Evolutionary conservation across 176 grass and related monocot genomes (phyloP).

Genomic region (sorghum (Sorghum bicolor)): DNA sequence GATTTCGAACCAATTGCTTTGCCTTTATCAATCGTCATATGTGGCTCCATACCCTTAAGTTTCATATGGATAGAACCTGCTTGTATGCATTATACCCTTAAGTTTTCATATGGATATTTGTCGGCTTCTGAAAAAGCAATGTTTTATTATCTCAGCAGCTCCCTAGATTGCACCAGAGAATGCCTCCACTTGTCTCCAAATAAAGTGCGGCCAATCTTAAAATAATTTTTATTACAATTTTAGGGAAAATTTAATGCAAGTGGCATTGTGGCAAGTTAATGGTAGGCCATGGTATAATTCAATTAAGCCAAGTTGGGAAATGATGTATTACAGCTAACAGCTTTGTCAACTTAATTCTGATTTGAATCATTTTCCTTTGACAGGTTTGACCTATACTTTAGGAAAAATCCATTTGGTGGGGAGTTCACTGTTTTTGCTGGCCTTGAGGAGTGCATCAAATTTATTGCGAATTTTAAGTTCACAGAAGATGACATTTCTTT

Average conservation of each 20-base stretch:
- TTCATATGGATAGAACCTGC: background rate
- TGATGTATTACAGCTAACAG: conserved; percentile 10
- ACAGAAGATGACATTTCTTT: conserved; percentile 73
- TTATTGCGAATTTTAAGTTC: conserved; percentile 95
- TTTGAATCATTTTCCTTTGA: conserved; percentile 37
- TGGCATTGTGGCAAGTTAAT: background rate
- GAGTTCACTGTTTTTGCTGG: conserved; percentile 97
- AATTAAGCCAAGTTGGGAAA: background rate
- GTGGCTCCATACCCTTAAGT: background rate
- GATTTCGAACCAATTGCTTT: background rate
- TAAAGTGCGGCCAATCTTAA: background rate
- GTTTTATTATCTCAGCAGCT: background rate
- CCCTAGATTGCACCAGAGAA: background rate
- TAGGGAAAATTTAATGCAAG: background rate
- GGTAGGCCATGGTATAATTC: background rate
- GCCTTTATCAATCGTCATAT: conserved; percentile 7
- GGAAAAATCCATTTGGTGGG: conserved; percentile 96
- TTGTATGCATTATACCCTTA: background rate
- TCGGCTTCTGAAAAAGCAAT: background rate
- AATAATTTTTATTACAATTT: background rate
- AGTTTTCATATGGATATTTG: too few relatives aligned
- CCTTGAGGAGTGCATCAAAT: conserved; percentile 94
- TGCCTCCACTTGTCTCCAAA: background rate
- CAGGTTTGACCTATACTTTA: conserved; percentile 97
- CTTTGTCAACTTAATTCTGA: conserved; percentile 13